Base-by-base conservation (phyloP, 2,329 filamentous ascomycete genomes). In the Ceratocystis smalleyi region DNA sequence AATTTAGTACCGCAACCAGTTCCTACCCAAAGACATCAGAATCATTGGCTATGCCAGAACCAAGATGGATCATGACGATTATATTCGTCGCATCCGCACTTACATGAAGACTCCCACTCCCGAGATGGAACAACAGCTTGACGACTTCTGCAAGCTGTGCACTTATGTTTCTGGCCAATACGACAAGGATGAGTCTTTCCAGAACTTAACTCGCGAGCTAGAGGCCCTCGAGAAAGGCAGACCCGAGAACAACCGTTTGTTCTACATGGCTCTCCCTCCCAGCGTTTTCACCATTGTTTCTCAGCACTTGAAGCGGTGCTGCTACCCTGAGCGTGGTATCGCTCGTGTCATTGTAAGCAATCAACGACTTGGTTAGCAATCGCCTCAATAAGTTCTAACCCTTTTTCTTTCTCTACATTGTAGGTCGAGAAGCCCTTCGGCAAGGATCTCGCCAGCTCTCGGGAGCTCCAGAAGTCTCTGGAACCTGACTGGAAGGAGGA, bases 71-170 rank as follows among this genome's bases (percentile, higher is more conserved):
- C 91, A 92, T 72, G 86, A 90, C 69, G 94, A 99, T 76, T 97
- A 89, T 79, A 82, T 97, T 74, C 89, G 87, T 78, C 85, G 94
- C 70, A 91, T 99, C 77, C 92, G 88, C 78, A 96, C 91, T 67
- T 95, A 96, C 79, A 99, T 99, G 80, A 97, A 99, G 83, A 94
- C 91, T 17, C 94, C 94, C 17, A 96, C 92, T 70, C 95, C 96
- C 80, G 94, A 97, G 71, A 86, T 95, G 70, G 91, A 99, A 79
- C 87, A 96, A 77, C 91, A 97, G 75, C 82, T 99, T 67, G 84
- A 94, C 67, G 87, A 94, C 66, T 99, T 99, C 78, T 87, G 85
- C 78, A 79, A 83, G 68, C 80, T 92, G 71, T 97, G 92, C 82
- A 85, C 89, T 72, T 99, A 99, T 73, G 81, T 99, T 61, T 89